Percentiles rank a stretch among this genome's conserved stretches.
phyloP scores from a whole-genome alignment of 495 filamentous ascomycete genomes.

The Letharia columbiana region DNA sequence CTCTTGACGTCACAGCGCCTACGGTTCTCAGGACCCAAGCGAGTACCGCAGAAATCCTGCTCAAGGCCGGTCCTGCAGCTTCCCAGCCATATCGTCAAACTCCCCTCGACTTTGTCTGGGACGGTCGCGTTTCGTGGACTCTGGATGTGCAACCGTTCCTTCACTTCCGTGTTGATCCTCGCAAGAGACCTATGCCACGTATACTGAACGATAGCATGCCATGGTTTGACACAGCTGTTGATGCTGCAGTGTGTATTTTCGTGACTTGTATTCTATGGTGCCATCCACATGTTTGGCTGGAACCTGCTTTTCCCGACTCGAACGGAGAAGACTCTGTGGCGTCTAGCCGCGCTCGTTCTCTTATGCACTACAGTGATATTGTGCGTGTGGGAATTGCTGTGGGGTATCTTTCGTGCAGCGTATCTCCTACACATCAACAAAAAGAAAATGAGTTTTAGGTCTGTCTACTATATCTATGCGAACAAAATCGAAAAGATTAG shows the following conservation, averaged over 20 bases:
- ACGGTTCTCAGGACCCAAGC: constrained; percentile 15
- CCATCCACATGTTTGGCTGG: constrained; percentile 32
- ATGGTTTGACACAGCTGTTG: constrained; percentile 3
- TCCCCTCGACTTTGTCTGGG: constrained; percentile 33
- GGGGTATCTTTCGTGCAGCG: background rate
- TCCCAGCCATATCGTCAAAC: constrained; percentile 22
- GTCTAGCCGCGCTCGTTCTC: constrained; percentile 9
- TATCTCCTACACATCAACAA: constrained; percentile 2
- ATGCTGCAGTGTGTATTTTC: constrained; percentile 1
- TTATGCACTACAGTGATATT: background rate
- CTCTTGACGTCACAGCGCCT: constrained; percentile 27
- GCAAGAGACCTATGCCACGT: constrained; percentile 17
- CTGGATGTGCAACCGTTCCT: constrained; percentile 68
- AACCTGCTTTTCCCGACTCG: constrained; percentile 34
- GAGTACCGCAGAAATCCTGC: constrained; percentile 20
- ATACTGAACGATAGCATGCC: constrained; percentile 20
- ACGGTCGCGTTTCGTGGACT: constrained; percentile 41
- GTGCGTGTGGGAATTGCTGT: background rate
- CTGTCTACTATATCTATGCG: background rate
- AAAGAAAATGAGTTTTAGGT: background rate
- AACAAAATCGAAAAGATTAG: constrained; percentile 1
- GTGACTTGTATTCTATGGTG: constrained; percentile 23
- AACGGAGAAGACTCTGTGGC: constrained; percentile 30
- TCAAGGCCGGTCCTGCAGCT: constrained; percentile 15
- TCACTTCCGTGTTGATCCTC: constrained; percentile 30